A percentile compares a stretch with the other conserved stretches of the same genome.
These are phyloP conservation scores for Trichosanthes cucumerina DNA, from an alignment of 306 rosid genomes.

Conservation along the genomic window DNA sequence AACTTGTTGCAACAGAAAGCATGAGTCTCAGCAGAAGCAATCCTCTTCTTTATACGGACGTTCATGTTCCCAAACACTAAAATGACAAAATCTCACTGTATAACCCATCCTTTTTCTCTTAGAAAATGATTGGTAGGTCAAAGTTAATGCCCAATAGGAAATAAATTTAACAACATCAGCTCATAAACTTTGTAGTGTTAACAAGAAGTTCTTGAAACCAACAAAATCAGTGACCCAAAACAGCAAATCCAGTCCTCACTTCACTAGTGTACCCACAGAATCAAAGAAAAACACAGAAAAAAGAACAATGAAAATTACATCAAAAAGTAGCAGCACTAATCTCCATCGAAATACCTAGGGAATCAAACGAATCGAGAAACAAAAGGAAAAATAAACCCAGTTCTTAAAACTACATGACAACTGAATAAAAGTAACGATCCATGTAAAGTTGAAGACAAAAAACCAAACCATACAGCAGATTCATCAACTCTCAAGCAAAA, in stretches of 20 bases:
- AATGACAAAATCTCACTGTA: neutral
- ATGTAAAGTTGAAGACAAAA: slow-evolving; percentile 12
- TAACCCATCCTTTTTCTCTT: neutral
- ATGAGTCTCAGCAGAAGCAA: neutral
- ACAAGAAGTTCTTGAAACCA: neutral
- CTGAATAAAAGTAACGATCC: slow-evolving; percentile 6
- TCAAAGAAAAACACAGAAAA: neutral
- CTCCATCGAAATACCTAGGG: neutral
- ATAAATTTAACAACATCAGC: neutral
- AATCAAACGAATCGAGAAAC: neutral
- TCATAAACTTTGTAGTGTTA: neutral
- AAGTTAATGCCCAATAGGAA: neutral
- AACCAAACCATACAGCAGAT: slow-evolving; percentile 1
- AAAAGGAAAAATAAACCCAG: slow-evolving; percentile 10
- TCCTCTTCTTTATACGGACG: neutral
- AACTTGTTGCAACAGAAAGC: neutral
- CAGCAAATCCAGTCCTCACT: neutral
- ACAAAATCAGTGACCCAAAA: neutral
- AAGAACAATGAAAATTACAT: neutral
- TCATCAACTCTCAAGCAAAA: neutral
- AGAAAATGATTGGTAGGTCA: neutral
- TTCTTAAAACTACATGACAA: slow-evolving; percentile 1
- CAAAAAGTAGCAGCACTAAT: neutral
- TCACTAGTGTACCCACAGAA: neutral
- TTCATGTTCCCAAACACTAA: neutral